Base-by-base conservation (phyloP, 345 rosid species). In the Sisymbrium irio region DNA sequence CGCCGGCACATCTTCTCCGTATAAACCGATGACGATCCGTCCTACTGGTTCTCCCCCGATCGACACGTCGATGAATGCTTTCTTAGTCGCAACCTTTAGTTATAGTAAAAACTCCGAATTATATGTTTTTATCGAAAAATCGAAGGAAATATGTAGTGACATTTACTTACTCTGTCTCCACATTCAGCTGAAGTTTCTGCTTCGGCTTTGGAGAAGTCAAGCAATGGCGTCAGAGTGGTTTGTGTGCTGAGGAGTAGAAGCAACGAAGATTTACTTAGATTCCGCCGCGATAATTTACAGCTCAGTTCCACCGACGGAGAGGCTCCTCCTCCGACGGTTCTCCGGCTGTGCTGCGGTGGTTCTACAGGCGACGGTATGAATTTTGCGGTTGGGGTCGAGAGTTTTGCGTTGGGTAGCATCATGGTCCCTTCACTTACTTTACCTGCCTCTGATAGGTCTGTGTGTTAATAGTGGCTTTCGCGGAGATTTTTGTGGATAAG, bases 41-140 rank as follows among this genome's bases (percentile, higher is more conserved):
- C 96, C 98, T 12, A 51, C 80, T 1, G 95, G 86, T 46, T 91
- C 82, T 56, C 97, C 88, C 51, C 83, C 91, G 9, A 94, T 81
- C 3, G 96, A 80, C 41, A 94, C 74, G 57, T 94, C 98, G 1
- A 94, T 77, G 74, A 87, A 94, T 40, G 88, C 98, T 76, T 69
- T 78, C 80, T 82, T 81, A 1, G 85, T 80, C 0, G 83, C 65
- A 67, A 72, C 69, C 77, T 75, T 75, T 17, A 59, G 3, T 22
- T 22, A 22, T 3, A 22, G n/a, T n/a, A 22, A 22, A 3, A 22
- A 22, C 1, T 22, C 3, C 25, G 25, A 22, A 22, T 22, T 22
- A n/a, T n/a, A n/a, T n/a, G n/a, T n/a, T n/a, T n/a, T n/a, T n/a
- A n/a, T n/a, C n/a, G n/a, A n/a, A n/a, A n/a, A n/a, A n/a, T n/a